Conservation (phyloP, 768 basidiomycete genomes). For the Mycena pura region DNA sequence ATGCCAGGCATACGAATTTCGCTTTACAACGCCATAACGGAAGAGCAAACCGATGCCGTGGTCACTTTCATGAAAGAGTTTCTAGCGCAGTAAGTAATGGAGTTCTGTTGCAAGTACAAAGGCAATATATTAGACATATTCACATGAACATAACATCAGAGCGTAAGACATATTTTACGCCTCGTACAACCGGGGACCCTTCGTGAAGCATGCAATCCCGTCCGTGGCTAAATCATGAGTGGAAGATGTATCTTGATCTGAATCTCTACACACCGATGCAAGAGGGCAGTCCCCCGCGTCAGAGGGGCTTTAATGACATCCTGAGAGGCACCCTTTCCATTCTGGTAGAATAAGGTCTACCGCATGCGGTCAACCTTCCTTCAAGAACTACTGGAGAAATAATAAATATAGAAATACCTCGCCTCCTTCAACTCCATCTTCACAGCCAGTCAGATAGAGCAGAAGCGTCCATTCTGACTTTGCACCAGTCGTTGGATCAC, state of each 20-base stretch:
- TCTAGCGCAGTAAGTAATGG: constrained; percentile 27
- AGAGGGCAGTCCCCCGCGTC: constrained; percentile 66
- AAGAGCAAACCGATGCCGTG: constrained; percentile 70
- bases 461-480: constrained; percentile 82
- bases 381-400: too few species aligned
- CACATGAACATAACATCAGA: constrained; percentile 74
- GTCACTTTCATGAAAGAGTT: constrained; percentile 68
- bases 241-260: too few species aligned
- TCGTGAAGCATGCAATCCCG: constrained; percentile 77
- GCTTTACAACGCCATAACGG: constrained; percentile 87
- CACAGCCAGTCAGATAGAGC: constrained; percentile 72
- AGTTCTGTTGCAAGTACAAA: not conserved
- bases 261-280: constrained; percentile 59
- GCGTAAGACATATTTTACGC: constrained; percentile 76
- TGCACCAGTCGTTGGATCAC: constrained; percentile 61
- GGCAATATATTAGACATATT: constrained; percentile 1
- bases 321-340: constrained; percentile 54
- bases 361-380: too few species aligned
- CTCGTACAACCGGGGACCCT: constrained; percentile 64
- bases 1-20: constrained; percentile 76
- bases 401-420: constrained; percentile 52
- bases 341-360: constrained; percentile 77
- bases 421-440: constrained; percentile 78
- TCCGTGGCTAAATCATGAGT: constrained; percentile 59
- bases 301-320: constrained; percentile 60